A percentile compares a stretch with the other conserved stretches of the same genome.
phyloP scores from a whole-genome alignment of 2,329 filamentous ascomycete genomes.

The Grosmannia clavigera region DNA sequence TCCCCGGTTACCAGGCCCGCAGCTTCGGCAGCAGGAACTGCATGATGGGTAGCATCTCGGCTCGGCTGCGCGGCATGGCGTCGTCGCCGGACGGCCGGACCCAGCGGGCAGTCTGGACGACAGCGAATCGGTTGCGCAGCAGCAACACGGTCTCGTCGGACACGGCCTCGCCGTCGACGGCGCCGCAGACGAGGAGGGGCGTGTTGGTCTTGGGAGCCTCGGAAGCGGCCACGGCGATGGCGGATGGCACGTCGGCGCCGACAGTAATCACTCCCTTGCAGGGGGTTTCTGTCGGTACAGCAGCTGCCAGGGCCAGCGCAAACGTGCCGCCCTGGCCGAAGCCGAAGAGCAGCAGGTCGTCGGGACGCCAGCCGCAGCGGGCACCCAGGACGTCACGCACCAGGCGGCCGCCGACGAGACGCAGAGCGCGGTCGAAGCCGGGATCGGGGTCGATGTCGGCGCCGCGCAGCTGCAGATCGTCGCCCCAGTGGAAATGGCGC shows the following conservation, averaged over 20 bases:
- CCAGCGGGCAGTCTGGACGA: slow-evolving; percentile 58
- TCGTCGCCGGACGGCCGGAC: slow-evolving; percentile 46
- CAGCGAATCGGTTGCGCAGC: slow-evolving; percentile 52
- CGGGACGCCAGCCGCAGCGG: slow-evolving; percentile 45
- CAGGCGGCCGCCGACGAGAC: slow-evolving; percentile 35
- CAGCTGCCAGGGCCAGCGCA: slow-evolving; percentile 42
- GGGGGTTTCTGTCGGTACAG: background rate
- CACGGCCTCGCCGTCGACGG: slow-evolving; percentile 30
- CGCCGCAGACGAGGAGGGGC: slow-evolving; percentile 49
- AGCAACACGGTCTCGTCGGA: slow-evolving; percentile 51
- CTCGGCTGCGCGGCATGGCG: slow-evolving; percentile 68
- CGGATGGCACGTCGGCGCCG: slow-evolving; percentile 41
- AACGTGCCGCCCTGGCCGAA: slow-evolving; percentile 56
- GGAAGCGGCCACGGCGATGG: slow-evolving; percentile 26
- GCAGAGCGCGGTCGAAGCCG: slow-evolving; percentile 39
- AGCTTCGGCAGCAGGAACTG: slow-evolving; percentile 43
- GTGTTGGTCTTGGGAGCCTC: slow-evolving; percentile 44
- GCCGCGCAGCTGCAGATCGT: slow-evolving; percentile 44
- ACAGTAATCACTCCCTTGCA: slow-evolving; percentile 40
- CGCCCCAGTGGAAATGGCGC: slow-evolving; percentile 50
- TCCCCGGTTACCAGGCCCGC: slow-evolving; percentile 10
- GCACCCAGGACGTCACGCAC: slow-evolving; percentile 37
- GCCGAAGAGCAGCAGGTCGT: slow-evolving; percentile 52
- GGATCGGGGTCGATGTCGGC: slow-evolving; percentile 49
- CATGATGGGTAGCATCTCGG: slow-evolving; percentile 88